A percentile compares a stretch with the other conserved stretches of the same genome.
Conservation (phyloP, 345 rosid genomes). For the Moricandia moricandioides region DNA sequence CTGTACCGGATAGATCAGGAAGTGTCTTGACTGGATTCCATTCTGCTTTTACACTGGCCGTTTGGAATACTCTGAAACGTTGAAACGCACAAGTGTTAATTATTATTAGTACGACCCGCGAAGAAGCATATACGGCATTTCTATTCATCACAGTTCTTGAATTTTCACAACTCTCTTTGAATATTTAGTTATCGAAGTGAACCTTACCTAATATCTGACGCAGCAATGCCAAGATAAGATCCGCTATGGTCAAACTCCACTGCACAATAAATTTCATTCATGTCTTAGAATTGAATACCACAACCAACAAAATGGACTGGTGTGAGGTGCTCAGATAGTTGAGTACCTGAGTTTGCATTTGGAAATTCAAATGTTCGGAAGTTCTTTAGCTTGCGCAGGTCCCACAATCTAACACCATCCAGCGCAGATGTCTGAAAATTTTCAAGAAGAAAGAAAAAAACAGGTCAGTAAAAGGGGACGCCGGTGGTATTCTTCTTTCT, state of each 20-base stretch:
- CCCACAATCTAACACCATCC: conserved; percentile 98
- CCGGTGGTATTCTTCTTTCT: neutral
- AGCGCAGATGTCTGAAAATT: conserved; percentile 70
- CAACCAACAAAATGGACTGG: neutral
- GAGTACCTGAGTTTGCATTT: conserved; percentile 81
- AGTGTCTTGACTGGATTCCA: conserved; percentile 86
- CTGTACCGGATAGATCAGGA: conserved; percentile 96
- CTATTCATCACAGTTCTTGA: neutral
- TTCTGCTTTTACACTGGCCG: conserved; percentile 86
- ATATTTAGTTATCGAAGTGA: neutral
- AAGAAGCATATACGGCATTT: neutral
- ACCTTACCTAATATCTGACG: conserved; percentile 77
- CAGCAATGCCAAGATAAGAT: conserved; percentile 78
- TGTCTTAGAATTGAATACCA: neutral
- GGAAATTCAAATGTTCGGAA: conserved; percentile 69
- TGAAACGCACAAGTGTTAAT: conserved; percentile 2
- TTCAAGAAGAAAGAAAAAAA: neutral
- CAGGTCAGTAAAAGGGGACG: neutral
- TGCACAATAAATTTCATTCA: conserved; percentile 35
- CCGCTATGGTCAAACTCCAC: conserved; percentile 98
- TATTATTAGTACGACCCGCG: neutral
- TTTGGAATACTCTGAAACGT: conserved; percentile 70
- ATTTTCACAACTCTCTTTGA: neutral
- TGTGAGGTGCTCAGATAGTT: conserved; percentile 2
- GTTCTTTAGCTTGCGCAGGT: conserved; percentile 90